These are phyloP conservation scores for Eremothecium sinecaudum DNA, from an alignment of 1,139 yeast genomes.

Conservation along the genomic window DNA sequence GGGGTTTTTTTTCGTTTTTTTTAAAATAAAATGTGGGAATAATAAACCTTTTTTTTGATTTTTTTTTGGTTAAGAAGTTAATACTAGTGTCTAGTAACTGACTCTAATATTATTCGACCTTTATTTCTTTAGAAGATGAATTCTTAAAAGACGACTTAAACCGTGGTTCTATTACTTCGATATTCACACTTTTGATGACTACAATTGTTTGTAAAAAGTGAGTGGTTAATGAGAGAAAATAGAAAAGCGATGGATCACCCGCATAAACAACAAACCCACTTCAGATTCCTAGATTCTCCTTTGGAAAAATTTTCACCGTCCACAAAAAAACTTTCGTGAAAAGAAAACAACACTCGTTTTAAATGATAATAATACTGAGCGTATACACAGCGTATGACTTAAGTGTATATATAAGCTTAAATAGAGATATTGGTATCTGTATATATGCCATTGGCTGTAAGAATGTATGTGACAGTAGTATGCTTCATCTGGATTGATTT, in stretches of 20 bases:
- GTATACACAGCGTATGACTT: no score
- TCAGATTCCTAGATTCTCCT: not conserved
- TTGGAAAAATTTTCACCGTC: slow-evolving; percentile 5
- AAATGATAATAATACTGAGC: no score
- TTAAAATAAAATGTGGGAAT: slow-evolving; percentile 7
- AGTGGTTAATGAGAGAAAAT: slow-evolving; percentile 5
- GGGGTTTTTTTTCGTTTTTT: slow-evolving; percentile 13
- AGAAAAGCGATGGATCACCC: not conserved
- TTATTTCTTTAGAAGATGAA: slow-evolving; percentile 2
- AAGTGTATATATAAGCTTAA: no score
- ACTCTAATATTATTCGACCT: slow-evolving; percentile 4
- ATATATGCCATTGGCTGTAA: no score
- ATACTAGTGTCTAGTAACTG: slow-evolving; percentile 5
- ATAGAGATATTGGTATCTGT: no score
- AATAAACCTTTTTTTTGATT: slow-evolving; percentile 21
- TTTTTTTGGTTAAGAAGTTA: slow-evolving; percentile 14
- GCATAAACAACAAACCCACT: not conserved
- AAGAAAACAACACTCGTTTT: no score
- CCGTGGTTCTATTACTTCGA: not conserved
- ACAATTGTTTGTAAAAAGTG: slow-evolving; percentile 1
- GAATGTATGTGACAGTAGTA: no score
- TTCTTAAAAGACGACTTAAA: slow-evolving; percentile 2
- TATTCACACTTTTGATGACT: not conserved
- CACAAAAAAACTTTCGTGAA: slow-evolving; percentile 6
- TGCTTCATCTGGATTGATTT: no score